A percentile compares a stretch with the other conserved stretches of the same genome.
These are phyloP conservation scores for Cercospora janseana DNA, from an alignment of 2,329 filamentous ascomycete species.

Conservation along the genomic window DNA sequence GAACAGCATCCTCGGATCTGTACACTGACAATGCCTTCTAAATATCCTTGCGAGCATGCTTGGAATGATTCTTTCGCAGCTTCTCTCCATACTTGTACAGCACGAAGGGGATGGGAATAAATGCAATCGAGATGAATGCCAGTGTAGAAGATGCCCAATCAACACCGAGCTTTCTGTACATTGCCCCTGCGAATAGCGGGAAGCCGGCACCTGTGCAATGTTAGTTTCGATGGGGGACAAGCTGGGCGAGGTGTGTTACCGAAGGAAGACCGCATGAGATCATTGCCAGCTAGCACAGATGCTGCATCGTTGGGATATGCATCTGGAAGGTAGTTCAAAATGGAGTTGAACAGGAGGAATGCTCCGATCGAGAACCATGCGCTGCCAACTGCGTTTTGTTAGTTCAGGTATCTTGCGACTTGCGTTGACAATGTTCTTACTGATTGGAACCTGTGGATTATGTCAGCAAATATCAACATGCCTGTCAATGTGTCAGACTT, in stretches of 20 bases:
- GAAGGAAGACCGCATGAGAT: conserved; percentile 44
- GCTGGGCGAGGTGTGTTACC: too few species aligned
- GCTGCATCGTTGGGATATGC: conserved; percentile 46
- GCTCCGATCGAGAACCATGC: conserved; percentile 40
- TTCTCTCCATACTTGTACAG: conserved; percentile 44
- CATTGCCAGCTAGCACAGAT: conserved; percentile 47
- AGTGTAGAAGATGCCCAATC: conserved; percentile 44
- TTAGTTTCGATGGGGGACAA: too few species aligned
- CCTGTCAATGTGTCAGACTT: neutral
- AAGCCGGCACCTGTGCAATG: conserved; percentile 2
- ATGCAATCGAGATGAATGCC: conserved; percentile 44
- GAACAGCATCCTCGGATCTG: too few species aligned
- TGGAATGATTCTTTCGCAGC: conserved; percentile 43
- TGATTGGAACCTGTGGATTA: conserved; percentile 36
- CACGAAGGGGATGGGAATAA: conserved; percentile 49
- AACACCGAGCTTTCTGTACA: conserved; percentile 44
- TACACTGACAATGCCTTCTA: too few species aligned
- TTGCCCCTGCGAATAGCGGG: conserved; percentile 42
- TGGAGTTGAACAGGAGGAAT: conserved; percentile 50
- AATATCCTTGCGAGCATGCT: conserved; percentile 44
- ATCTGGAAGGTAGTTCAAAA: conserved; percentile 47
- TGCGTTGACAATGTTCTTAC: neutral
- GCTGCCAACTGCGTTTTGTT: conserved; percentile 31
- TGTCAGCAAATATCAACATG: neutral
- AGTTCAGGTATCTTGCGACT: neutral